phyloP scores from a whole-genome alignment of 306 rosid species.

The Acacia melanoxylon region DNA sequence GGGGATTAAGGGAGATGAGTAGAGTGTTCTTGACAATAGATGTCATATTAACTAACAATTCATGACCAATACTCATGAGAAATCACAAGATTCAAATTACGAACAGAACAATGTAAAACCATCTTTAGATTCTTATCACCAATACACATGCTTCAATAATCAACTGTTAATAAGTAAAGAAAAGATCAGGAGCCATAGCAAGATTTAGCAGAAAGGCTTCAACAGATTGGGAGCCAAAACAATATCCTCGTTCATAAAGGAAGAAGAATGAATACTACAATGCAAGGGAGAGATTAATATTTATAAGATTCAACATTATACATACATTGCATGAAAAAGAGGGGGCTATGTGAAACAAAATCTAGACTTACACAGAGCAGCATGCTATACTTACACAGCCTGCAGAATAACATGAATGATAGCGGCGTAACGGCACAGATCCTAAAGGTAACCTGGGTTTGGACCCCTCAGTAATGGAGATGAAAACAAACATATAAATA shows the following conservation, averaged over 20 bases:
- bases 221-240: not conserved
- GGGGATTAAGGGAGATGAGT: no score
- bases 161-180: not conserved
- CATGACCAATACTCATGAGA: not conserved
- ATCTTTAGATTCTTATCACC: not conserved
- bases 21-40: no score
- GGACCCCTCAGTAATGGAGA: constrained; percentile 23
- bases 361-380: constrained; percentile 32
- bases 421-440: constrained; percentile 20
- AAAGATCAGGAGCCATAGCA: not conserved
- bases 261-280: constrained; percentile 15
- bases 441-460: constrained; percentile 29
- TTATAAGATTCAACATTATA: constrained; percentile 34
- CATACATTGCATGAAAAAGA: constrained; percentile 35
- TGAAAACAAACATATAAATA: constrained; percentile 25
- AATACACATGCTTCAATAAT: constrained; percentile 11
- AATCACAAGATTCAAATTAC: not conserved
- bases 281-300: not conserved
- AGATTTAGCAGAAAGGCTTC: not conserved
- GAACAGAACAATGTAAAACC: not conserved
- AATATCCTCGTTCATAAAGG: not conserved
- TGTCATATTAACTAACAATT: not conserved
- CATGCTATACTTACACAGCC: constrained; percentile 19
- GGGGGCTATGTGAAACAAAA: constrained; percentile 41
- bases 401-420: constrained; percentile 24